Evolutionary conservation across 371 early-diverging fungal genomes (phyloP).

Genomic region (Spiromyces aspiralis): DNA sequence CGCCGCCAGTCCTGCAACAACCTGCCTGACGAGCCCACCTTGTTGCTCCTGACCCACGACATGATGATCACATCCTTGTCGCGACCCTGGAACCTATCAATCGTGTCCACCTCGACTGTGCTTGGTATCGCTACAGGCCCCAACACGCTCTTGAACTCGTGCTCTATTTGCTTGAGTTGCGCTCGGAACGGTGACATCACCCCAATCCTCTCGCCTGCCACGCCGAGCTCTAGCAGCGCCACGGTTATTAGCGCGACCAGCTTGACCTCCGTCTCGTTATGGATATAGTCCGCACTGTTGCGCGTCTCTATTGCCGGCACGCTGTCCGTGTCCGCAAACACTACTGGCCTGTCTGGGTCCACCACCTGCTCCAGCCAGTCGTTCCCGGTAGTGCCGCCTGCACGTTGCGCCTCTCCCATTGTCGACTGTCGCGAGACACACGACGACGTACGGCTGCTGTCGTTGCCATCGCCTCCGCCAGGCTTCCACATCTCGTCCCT

Average conservation of each 20-base stretch:
- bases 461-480: no score
- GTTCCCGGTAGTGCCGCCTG: no score
- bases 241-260: slow-evolving; percentile 41
- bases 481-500: slow-evolving; percentile 7
- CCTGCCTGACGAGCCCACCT: slow-evolving; percentile 57
- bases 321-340: slow-evolving; percentile 72
- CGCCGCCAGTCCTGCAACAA: slow-evolving; percentile 83
- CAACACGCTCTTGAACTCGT: not conserved
- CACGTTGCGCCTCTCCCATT: not conserved
- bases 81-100: slow-evolving; percentile 89
- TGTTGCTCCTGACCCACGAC: slow-evolving; percentile 79
- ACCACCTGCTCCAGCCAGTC: slow-evolving; percentile 51
- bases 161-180: slow-evolving; percentile 37
- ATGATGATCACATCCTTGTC: slow-evolving; percentile 78
- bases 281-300: slow-evolving; percentile 31
- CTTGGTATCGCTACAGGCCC: not conserved
- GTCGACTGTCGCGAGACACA: no score
- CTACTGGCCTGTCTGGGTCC: slow-evolving; percentile 47
- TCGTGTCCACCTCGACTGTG: slow-evolving; percentile 54
- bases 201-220: slow-evolving; percentile 47
- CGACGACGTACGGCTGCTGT: no score
- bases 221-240: slow-evolving; percentile 42
- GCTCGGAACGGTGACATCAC: slow-evolving; percentile 76
- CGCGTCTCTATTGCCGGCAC: slow-evolving; percentile 34
- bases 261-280: slow-evolving; percentile 51